Evolutionary conservation across 148 eudicot species (phyloP).

Genomic region (Silene latifolia): DNA sequence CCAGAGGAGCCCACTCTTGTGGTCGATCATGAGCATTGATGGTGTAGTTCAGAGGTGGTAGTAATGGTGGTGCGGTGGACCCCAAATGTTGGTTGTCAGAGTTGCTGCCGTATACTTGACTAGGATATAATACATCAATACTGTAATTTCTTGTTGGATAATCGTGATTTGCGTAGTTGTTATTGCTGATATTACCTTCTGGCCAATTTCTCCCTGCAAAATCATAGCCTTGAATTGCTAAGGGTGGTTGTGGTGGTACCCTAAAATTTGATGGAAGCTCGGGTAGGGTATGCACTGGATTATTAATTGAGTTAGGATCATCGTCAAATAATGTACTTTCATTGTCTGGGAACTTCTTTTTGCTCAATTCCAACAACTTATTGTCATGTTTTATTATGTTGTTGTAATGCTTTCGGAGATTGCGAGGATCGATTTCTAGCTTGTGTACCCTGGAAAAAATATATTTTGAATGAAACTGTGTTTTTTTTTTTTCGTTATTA

Average conservation of each 20-base stretch:
- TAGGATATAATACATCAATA: not conserved
- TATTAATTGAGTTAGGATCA: not conserved
- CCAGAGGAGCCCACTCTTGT: not conserved
- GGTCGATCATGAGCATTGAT: not conserved
- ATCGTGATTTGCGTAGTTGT: not conserved
- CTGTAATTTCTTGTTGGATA: not conserved
- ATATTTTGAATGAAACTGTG: too few relatives aligned
- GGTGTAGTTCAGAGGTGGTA: not conserved
- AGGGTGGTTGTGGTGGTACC: not conserved
- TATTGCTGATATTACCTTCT: not conserved
- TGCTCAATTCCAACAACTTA: not conserved
- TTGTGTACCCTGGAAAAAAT: not conserved
- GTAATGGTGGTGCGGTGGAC: not conserved
- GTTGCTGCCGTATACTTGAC: not conserved
- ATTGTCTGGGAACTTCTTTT: not conserved
- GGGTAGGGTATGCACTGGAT: not conserved
- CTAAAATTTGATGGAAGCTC: not conserved
- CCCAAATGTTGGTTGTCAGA: not conserved
- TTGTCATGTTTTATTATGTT: not conserved
- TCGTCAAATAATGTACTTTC: constrained; percentile 3
- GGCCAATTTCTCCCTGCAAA: not conserved
- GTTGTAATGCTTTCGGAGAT: not conserved
- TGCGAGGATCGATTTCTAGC: not conserved
- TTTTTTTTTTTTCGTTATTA: too few relatives aligned
- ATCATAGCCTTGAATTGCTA: not conserved